phyloP scores from a whole-genome alignment of 2,329 filamentous ascomycete species.

The Sporothrix sp. region DNA sequence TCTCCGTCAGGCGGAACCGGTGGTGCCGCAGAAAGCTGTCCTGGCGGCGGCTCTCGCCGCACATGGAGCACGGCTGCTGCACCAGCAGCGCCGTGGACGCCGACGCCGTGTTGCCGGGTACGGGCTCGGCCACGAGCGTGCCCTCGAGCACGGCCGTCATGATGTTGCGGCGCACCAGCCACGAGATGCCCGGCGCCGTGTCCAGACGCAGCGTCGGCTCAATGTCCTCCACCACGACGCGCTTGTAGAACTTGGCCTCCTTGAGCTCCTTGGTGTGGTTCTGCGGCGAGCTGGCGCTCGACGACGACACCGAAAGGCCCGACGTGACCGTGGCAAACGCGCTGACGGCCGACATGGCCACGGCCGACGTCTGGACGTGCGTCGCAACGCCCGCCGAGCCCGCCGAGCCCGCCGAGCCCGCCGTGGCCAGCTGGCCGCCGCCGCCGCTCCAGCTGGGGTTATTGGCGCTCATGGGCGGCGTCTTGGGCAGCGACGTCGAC shows the following conservation, averaged over 20 bases:
- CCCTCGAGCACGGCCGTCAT: conserved; percentile 76
- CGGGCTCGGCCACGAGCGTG: conserved; percentile 79
- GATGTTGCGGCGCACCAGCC: conserved; percentile 81
- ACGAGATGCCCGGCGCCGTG: conserved; percentile 80
- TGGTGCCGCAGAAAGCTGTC: conserved; percentile 66
- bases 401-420: too few species aligned
- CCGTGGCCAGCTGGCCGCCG: too few species aligned
- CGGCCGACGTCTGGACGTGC: not conserved
- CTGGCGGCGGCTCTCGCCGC: conserved; percentile 70
- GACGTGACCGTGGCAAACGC: conserved; percentile 30
- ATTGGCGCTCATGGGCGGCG: conserved; percentile 37
- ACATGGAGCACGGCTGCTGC: conserved; percentile 57
- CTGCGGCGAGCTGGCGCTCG: conserved; percentile 30
- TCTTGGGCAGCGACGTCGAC: conserved; percentile 17
- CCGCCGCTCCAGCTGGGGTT: conserved; percentile 36
- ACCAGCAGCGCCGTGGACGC: conserved; percentile 21
- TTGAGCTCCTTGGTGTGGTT: conserved; percentile 43
- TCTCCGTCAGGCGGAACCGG: conserved; percentile 81
- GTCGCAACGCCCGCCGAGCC: too few species aligned
- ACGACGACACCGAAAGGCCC: conserved; percentile 31
- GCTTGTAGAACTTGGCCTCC: conserved; percentile 91
- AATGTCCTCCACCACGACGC: conserved; percentile 78
- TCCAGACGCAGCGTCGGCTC: conserved; percentile 90
- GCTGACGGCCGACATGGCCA: conserved; percentile 3
- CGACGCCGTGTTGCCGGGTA: conserved; percentile 50